Conservation (phyloP, 2,329 filamentous ascomycete species). For the Mycosphaerella sp. region DNA sequence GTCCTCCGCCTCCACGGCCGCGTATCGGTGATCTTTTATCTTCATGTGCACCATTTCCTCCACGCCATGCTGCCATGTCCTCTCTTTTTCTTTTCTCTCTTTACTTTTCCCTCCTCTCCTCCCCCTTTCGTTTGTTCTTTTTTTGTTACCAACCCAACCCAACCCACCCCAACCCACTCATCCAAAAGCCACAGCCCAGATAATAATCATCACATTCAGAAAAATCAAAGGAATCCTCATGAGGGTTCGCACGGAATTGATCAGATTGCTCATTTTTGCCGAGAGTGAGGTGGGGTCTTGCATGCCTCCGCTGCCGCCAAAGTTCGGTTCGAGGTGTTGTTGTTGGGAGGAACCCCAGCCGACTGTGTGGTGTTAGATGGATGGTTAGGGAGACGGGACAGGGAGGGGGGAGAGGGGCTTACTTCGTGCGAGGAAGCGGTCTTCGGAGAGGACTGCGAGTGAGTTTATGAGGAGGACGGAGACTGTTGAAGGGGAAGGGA, state of each 20-base stretch:
- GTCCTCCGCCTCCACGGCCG: too few relatives aligned
- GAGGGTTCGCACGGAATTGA: constrained; percentile 81
- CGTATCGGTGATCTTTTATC: too few relatives aligned
- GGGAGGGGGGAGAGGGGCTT: constrained; percentile 34
- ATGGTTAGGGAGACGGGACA: background rate
- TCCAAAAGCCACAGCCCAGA: constrained; percentile 45
- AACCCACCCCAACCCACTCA: constrained; percentile 25
- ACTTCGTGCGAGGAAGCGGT: constrained; percentile 82
- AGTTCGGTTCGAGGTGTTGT: constrained; percentile 57
- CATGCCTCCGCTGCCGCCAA: constrained; percentile 61
- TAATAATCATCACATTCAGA: constrained; percentile 74
- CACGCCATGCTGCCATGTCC: background rate
- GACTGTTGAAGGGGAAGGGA: constrained; percentile 45
- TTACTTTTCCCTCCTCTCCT: background rate
- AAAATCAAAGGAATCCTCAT: constrained; percentile 88
- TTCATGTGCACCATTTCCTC: too few relatives aligned
- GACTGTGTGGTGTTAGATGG: constrained; percentile 47
- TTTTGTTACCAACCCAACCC: background rate
- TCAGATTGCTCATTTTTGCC: constrained; percentile 80
- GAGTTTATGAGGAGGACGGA: constrained; percentile 86
- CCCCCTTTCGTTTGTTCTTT: background rate
- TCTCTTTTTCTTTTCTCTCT: background rate
- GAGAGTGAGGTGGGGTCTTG: constrained; percentile 72
- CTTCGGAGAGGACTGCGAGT: constrained; percentile 88
- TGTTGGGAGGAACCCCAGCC: constrained; percentile 64